Conservation (phyloP, 2,329 filamentous ascomycete species). For the Chaetomium strumarium region DNA sequence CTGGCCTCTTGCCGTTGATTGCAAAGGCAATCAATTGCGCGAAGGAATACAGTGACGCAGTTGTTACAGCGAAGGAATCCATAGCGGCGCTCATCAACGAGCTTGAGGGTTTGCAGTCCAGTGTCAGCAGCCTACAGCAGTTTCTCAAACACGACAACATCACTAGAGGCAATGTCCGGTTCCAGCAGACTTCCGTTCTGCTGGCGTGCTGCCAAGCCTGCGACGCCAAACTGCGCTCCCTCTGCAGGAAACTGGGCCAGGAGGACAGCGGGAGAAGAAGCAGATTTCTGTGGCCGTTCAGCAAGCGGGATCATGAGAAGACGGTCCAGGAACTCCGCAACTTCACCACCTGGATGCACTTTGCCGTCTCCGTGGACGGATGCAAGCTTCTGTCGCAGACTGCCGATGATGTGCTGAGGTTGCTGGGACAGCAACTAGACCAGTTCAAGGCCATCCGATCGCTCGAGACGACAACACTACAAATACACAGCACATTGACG, state of each 20-base stretch:
- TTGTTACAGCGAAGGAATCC: not conserved
- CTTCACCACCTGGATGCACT: constrained; percentile 21
- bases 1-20: not conserved
- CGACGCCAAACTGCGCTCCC: not conserved
- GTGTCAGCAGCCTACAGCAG: not conserved
- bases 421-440: constrained; percentile 19
- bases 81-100: not conserved
- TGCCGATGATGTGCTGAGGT: constrained; percentile 17
- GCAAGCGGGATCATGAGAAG: constrained; percentile 21
- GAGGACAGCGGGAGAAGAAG: not conserved
- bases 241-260: not conserved
- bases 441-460: constrained; percentile 14
- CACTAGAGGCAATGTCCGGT: not conserved
- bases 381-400: constrained; percentile 21
- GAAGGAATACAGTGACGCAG: not conserved
- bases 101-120: not conserved
- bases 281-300: constrained; percentile 20
- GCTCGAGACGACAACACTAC: not conserved
- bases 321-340: constrained; percentile 19
- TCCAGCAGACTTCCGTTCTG: not conserved
- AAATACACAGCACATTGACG: not conserved
- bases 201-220: not conserved
- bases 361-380: constrained; percentile 22
- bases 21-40: not conserved
- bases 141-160: not conserved